Percentiles rank a stretch among this genome's conserved stretches.
These are phyloP conservation scores for Lentinula boryana DNA, from an alignment of 768 basidiomycete species.

Conservation along the genomic window DNA sequence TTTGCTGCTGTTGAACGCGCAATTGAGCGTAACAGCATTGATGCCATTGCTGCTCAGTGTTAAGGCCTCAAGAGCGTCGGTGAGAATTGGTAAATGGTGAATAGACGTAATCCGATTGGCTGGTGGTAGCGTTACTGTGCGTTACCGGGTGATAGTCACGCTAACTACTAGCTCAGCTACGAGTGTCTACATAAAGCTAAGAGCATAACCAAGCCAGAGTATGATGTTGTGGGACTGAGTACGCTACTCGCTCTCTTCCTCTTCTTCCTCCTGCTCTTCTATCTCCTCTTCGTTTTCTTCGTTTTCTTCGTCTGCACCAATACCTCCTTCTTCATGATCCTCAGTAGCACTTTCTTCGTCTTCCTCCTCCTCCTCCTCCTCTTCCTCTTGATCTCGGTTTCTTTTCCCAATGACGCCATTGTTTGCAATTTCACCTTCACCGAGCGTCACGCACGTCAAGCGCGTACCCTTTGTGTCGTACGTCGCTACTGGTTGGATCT, in stretches of 20 bases:
- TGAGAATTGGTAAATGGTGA: background rate
- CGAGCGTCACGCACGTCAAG: constrained; percentile 67
- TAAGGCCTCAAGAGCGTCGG: background rate
- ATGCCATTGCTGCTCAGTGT: constrained; percentile 42
- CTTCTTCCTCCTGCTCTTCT: constrained; percentile 16
- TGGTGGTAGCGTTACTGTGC: background rate
- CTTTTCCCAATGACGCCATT: constrained; percentile 17
- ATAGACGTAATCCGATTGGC: background rate
- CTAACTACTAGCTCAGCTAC: too few relatives aligned
- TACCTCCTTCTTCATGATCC: constrained; percentile 15
- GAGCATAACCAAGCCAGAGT: too few relatives aligned
- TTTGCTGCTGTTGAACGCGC: constrained; percentile 32
- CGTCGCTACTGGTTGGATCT: constrained; percentile 50
- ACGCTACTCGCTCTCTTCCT: constrained; percentile 16
- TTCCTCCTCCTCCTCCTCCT: constrained; percentile 17
- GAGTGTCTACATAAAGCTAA: too few relatives aligned
- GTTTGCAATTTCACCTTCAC: constrained; percentile 35
- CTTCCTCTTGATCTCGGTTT: constrained; percentile 28
- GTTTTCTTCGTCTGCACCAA: constrained; percentile 9
- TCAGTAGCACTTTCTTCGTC: constrained; percentile 15
- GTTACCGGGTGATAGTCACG: background rate
- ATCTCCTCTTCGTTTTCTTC: constrained; percentile 22
- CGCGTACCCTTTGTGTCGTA: constrained; percentile 87
- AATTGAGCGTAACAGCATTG: constrained; percentile 57
- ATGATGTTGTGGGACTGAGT: background rate